Evolutionary conservation across 2,329 filamentous ascomycete genomes (phyloP).

Genomic region (Leptodontidium sp.): DNA sequence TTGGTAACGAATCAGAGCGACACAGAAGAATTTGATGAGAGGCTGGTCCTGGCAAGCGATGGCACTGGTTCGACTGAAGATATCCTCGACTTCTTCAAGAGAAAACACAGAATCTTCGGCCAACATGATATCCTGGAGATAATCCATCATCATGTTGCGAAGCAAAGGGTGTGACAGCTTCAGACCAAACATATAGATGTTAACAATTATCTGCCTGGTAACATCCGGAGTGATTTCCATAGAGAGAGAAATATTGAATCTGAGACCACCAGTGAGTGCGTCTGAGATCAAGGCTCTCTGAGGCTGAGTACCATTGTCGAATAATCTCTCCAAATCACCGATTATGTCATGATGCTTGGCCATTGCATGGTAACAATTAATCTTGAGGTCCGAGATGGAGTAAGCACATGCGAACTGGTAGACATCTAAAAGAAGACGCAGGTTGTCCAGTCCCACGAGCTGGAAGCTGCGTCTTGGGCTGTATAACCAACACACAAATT

Average conservation of each 20-base stretch:
- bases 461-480: not conserved
- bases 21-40: not conserved
- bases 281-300: not conserved
- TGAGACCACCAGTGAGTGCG: not conserved
- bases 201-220: not conserved
- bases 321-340: not conserved
- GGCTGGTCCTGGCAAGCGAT: not conserved
- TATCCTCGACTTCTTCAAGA: not conserved
- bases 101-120: not conserved
- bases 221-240: too few relatives aligned
- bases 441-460: not conserved
- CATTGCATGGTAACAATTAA: not conserved
- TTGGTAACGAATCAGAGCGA: not conserved
- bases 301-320: too few relatives aligned
- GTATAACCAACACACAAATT: not conserved
- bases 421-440: not conserved
- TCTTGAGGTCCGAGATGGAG: not conserved
- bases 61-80: not conserved
- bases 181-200: slow-evolving; percentile 1
- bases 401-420: not conserved
- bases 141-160: not conserved
- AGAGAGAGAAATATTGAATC: too few relatives aligned
- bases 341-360: not conserved
- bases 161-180: not conserved
- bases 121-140: not conserved